Base-by-base conservation (phyloP, 148 eudicot genomes). In the Dysphania ambrosioides region DNA sequence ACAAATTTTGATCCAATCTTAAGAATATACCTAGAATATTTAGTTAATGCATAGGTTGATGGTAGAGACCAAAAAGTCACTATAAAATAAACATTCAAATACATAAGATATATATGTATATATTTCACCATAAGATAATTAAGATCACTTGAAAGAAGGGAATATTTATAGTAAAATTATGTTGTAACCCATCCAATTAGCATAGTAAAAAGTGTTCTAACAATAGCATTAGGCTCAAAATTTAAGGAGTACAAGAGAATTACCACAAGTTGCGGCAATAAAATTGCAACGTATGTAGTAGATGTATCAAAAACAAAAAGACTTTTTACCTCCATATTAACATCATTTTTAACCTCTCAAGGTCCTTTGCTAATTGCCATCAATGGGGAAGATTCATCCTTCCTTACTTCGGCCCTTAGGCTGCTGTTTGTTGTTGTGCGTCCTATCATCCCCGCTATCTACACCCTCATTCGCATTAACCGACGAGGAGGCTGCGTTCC, bases 381-480 rank as follows among this genome's bases (percentile, higher is more conserved):
- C 77, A 76, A 80, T 80, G 83, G 83, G 73, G 29, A 44, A 75
- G 70, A 16, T 0, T 29, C 8, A 18, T 79, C 35, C 66, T 65
- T 66, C 62, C 31, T 58, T 36, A 75, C 36, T 31, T 13, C 72
- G 55, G 21, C 61, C 64, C 26, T 5, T 64, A 64, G 59, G 82
- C 19, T 56, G 21, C 68, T 44, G 24, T 58, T 58, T 72, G 34
- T 72, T 73, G 26, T 19, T 79, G 77, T 26, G 82, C 21, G 18
- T 77, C 16, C 62, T 57, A 32, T 31, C 68, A 7, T 57, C 44
- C 3, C 53, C 73, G 1, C 64, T 68, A 5, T 58, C 36, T 9
- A 38, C 62, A 21, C 34, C 74, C 24, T 76, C 87, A 0, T 68
- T 9, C 24, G 82, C 86, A 23, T n/a, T 82, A 26, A 72, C 85